Evolutionary conservation across 1,139 yeast genomes (phyloP).

Genomic region (Casaregolazyma lundiana): DNA sequence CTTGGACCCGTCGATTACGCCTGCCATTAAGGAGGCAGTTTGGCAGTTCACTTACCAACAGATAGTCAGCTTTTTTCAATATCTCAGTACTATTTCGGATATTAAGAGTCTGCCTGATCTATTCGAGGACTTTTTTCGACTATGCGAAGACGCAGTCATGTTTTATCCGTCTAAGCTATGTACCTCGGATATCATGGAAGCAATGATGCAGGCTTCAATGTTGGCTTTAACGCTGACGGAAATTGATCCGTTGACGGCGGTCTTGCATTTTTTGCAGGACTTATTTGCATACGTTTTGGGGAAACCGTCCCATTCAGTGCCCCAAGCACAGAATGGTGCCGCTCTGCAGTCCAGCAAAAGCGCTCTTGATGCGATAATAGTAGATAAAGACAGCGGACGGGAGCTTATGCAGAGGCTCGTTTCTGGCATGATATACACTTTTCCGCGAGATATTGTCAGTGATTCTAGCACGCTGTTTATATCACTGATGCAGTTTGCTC

Average conservation of each 20-base stretch:
- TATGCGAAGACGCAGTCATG: conserved; percentile 75
- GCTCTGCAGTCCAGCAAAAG: conserved; percentile 51
- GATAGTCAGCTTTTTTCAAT: conserved; percentile 40
- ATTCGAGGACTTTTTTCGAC: conserved; percentile 82
- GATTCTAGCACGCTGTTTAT: conserved; percentile 76
- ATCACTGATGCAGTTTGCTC: conserved; percentile 52
- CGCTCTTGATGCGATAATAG: conserved; percentile 41
- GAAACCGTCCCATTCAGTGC: conserved; percentile 64
- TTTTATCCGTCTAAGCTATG: conserved; percentile 63
- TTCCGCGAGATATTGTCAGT: conserved; percentile 63
- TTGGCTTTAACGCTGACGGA: conserved; percentile 49
- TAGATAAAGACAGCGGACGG: conserved; percentile 48
- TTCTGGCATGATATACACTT: conserved; percentile 64
- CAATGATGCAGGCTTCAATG: conserved; percentile 58
- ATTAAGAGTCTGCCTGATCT: conserved; percentile 60
- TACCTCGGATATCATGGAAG: conserved; percentile 51
- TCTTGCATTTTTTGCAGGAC: conserved; percentile 74
- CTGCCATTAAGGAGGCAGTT: conserved; percentile 38
- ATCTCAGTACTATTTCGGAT: conserved; percentile 26
- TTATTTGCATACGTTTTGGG: conserved; percentile 79
- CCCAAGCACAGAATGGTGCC: conserved; percentile 44
- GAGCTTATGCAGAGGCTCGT: conserved; percentile 52
- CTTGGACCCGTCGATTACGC: conserved; percentile 22
- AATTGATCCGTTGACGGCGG: conserved; percentile 60
- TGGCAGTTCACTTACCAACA: conserved; percentile 51